Base-by-base conservation (phyloP, 345 rosid genomes). In the Lepidium africanum region DNA sequence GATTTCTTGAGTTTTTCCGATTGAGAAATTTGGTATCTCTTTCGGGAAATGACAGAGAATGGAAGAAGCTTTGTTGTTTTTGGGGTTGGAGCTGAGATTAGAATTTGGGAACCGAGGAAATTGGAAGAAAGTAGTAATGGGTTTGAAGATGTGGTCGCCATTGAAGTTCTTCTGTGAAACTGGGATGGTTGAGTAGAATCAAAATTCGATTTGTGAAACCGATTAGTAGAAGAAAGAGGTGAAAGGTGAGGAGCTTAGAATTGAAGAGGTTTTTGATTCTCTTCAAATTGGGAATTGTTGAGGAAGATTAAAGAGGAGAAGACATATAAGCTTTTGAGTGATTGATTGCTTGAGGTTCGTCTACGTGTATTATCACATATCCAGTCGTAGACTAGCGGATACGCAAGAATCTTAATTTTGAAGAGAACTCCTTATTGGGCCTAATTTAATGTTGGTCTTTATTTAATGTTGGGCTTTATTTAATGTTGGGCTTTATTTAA, bases 71-170 rank as follows among this genome's bases (percentile, higher is more conserved):
- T 59, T 15, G 68, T 41, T 13, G 74, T 70, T 70, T 85, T 87
- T 1, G 89, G 89, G 11, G 84, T 87, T 6, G 89, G 86, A 42
- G 82, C 83, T 41, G 84, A 82, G 27, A 79, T 56, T 3, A 75
- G 41, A 25, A 69, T 71, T 53, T 68, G 71, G 39, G 85, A 51
- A 63, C 82, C 82, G 21, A 69, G 66, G 72, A 83, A 77, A 55
- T 68, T 75, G 1, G 87, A 83, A 33, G 81, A 80, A 51, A 78
- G 82, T 10, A 70, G 45, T 35, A 83, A 56, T 7, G 84, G 46
- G 35, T 72, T 82, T 11, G 76, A 49, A 12, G 77, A 53, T 11
- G 77, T 49, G 3, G 89, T 53, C 13, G 84, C 80, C 83, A 79
- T 78, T 45, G 65, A 50, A 46, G 57, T 13, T 37, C 17, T 19